Percentiles rank a stretch among this genome's conserved stretches.
Evolutionary conservation across 1,284 basidiomycete genomes (phyloP).

Genomic region (Cerioporus squamosus): DNA sequence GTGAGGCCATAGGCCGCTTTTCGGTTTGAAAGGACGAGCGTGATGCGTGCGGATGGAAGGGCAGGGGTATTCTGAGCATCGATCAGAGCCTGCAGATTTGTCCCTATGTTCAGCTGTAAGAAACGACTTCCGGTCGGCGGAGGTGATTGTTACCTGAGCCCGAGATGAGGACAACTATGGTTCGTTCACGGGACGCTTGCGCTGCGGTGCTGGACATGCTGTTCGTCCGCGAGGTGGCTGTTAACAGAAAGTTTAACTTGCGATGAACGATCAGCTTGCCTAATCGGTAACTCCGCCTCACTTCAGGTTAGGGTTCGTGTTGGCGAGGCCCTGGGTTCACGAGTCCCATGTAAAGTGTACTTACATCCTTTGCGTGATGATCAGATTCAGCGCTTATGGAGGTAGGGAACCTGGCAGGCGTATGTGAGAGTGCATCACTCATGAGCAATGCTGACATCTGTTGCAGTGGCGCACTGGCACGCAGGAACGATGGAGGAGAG

Average conservation of each 20-base stretch:
- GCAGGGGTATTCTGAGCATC: constrained; percentile 76
- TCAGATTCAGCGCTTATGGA: too few species aligned
- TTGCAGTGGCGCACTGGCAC: not conserved
- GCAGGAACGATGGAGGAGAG: not conserved
- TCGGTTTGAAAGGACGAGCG: constrained; percentile 89
- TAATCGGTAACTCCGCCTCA: not conserved
- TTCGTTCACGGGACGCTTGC: constrained; percentile 27
- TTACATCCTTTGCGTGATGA: too few species aligned
- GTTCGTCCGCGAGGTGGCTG: not conserved
- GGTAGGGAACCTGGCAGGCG: not conserved
- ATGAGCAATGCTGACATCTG: constrained; percentile 4
- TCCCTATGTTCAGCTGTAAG: constrained; percentile 57
- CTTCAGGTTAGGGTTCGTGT: not conserved
- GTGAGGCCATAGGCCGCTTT: constrained; percentile 91
- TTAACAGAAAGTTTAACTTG: not conserved
- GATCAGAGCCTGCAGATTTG: constrained; percentile 95
- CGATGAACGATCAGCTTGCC: not conserved
- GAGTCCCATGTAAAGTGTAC: too few species aligned
- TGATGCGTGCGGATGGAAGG: constrained; percentile 74
- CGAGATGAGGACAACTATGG: constrained; percentile 74
- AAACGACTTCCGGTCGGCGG: not conserved
- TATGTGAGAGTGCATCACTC: not conserved
- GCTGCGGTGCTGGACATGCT: constrained; percentile 25
- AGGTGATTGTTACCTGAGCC: constrained; percentile 70
- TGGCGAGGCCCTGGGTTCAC: too few species aligned